Evolutionary conservation across 805 yeast species (phyloP).

Genomic region (Kazachstania psychrophila): DNA sequence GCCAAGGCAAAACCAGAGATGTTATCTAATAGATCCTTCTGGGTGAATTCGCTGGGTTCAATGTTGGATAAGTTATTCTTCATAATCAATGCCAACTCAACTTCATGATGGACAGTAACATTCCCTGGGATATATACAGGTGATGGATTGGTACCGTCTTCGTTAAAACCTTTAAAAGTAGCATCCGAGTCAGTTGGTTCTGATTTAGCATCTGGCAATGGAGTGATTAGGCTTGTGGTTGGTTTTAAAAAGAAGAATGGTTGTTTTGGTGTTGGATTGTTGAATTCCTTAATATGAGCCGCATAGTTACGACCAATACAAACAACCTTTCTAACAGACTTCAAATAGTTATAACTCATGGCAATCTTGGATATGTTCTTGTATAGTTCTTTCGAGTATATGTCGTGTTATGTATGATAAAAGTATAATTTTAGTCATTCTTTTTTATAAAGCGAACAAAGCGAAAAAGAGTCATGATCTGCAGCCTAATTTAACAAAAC

Average conservation of each 20-base stretch:
- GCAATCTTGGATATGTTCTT: too few species aligned
- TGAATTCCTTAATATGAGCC: conserved; percentile 88
- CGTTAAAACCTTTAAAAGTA: conserved; percentile 19
- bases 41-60: conserved; percentile 45
- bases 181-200: conserved; percentile 1
- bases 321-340: conserved; percentile 64
- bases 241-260: conserved; percentile 96
- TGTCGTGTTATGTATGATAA: too few species aligned
- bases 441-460: too few species aligned
- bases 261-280: conserved; percentile 68
- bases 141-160: conserved; percentile 40
- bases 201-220: conserved; percentile 26
- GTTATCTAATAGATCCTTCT: conserved; percentile 61
- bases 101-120: conserved; percentile 78
- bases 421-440: too few species aligned
- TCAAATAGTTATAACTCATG: conserved; percentile 49
- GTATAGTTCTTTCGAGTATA: too few species aligned
- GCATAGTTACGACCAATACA: conserved; percentile 96
- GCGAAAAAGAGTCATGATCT: too few species aligned
- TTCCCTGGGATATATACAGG: conserved; percentile 80
- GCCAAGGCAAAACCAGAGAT: conserved; percentile 86
- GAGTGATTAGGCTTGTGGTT: conserved; percentile 60
- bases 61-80: conserved; percentile 55
- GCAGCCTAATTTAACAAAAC: too few species aligned
- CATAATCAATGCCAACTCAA: conserved; percentile 77